These are phyloP conservation scores for Chlorella sorokiniana DNA, from an alignment of 139 green algal genomes.

Conservation along the genomic window DNA sequence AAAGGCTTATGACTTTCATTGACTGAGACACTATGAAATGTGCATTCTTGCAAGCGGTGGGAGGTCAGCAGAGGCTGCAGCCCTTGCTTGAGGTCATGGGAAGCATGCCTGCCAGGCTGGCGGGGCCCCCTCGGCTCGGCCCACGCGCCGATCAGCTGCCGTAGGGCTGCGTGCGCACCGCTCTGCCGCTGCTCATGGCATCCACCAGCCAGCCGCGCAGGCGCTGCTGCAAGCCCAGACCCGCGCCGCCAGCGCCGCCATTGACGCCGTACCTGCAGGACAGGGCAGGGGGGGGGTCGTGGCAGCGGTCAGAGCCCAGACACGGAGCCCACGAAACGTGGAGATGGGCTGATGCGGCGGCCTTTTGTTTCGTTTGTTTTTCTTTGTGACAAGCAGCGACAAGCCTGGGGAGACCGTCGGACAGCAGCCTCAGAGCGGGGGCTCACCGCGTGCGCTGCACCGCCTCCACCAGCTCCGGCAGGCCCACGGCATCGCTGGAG, in stretches of 20 bases:
- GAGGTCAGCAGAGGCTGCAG: too few relatives aligned
- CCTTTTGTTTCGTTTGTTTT: too few relatives aligned
- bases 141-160: too few relatives aligned
- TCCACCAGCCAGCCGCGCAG: constrained; percentile 41
- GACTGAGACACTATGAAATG: too few relatives aligned
- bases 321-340: too few relatives aligned
- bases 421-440: background rate
- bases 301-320: background rate
- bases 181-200: constrained; percentile 17
- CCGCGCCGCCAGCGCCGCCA: constrained; percentile 29
- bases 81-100: too few relatives aligned
- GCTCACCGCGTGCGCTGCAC: constrained; percentile 59
- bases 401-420: background rate
- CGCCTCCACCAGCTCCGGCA: constrained; percentile 76
- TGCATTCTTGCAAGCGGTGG: too few relatives aligned
- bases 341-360: background rate
- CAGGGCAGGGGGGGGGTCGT: background rate
- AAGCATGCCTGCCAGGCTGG: too few relatives aligned
- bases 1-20: too few relatives aligned
- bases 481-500: constrained; percentile 50
- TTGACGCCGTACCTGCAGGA: constrained; percentile 49
- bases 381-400: background rate
- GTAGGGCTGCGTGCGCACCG: constrained; percentile 27
- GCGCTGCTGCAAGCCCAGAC: constrained; percentile 8
- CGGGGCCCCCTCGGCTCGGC: too few relatives aligned